Percentiles rank a stretch among this genome's conserved stretches.
Conservation (phyloP, 2,329 filamentous ascomycete species). For the Sclerotinia borealis region DNA sequence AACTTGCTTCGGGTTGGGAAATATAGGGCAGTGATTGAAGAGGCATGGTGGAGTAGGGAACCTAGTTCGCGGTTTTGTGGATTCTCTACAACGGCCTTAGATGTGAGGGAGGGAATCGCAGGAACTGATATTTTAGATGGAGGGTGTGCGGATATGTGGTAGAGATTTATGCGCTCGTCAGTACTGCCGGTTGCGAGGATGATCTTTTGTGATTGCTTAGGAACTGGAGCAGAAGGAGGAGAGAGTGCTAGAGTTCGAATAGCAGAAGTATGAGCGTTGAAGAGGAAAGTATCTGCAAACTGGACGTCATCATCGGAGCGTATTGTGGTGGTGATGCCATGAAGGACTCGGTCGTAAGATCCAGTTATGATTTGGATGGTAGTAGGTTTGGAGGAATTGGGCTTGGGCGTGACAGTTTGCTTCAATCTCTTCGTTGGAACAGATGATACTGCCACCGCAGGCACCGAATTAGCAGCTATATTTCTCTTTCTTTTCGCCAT, state of each 20-base stretch:
- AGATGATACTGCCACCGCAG: constrained; percentile 2
- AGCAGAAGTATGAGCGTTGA: constrained; percentile 86
- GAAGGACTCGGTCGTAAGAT: constrained; percentile 88
- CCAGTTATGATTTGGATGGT: constrained; percentile 88
- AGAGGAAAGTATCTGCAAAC: constrained; percentile 91
- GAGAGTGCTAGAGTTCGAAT: constrained; percentile 87
- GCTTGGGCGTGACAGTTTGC: constrained; percentile 18
- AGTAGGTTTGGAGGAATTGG: constrained; percentile 32
- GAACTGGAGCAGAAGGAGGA: constrained; percentile 56
- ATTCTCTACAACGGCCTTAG: constrained; percentile 75
- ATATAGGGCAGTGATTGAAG: constrained; percentile 69
- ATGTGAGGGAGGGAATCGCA: constrained; percentile 60
- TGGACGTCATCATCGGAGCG: constrained; percentile 43
- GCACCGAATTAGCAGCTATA: constrained; percentile 17
- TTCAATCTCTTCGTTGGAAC: constrained; percentile 27
- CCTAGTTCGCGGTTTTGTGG: constrained; percentile 83
- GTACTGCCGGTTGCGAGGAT: constrained; percentile 87
- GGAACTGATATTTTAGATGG: constrained; percentile 52
- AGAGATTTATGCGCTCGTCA: constrained; percentile 92
- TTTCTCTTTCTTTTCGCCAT: constrained; percentile 34
- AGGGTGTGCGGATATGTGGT: constrained; percentile 71
- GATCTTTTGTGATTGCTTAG: constrained; percentile 68
- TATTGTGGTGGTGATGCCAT: constrained; percentile 79
- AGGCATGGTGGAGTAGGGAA: constrained; percentile 77
- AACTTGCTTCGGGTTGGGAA: constrained; percentile 87